phyloP scores from a whole-genome alignment of 768 basidiomycete species.

The Serendipita sp. region DNA sequence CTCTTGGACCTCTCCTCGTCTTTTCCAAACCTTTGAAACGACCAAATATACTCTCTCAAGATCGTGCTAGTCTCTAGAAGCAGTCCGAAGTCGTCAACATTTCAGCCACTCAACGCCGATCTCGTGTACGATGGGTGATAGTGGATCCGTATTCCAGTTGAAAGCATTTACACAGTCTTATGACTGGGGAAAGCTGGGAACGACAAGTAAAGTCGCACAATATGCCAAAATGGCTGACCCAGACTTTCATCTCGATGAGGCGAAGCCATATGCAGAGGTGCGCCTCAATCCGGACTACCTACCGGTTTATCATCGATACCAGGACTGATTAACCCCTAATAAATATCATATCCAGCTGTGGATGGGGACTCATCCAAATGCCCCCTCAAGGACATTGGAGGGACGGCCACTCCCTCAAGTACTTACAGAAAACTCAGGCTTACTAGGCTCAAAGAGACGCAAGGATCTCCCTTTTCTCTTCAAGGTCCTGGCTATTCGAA shows the following conservation, averaged over 20 bases:
- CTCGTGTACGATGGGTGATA: neutral
- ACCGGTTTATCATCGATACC: neutral
- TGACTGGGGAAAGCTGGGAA: conserved; percentile 87
- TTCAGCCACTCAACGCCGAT: neutral
- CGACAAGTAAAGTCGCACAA: conserved; percentile 72
- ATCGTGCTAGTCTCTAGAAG: too few species aligned
- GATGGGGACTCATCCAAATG: conserved; percentile 93
- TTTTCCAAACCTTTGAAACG: too few species aligned
- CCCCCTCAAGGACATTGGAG: conserved; percentile 36
- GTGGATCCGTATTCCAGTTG: conserved; percentile 51
- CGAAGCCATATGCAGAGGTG: conserved; percentile 85
- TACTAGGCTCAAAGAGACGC: conserved; percentile 41
- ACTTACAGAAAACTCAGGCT: conserved; percentile 46
- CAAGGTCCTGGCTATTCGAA: conserved; percentile 64
- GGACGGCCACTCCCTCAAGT: conserved; percentile 35
- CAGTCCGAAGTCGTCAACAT: too few species aligned
- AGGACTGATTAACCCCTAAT: conserved; percentile 5
- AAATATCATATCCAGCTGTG: conserved; percentile 45
- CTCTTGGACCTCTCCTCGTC: too few species aligned
- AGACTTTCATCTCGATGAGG: conserved; percentile 50
- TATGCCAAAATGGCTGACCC: conserved; percentile 47
- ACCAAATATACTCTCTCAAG: too few species aligned
- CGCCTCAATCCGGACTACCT: conserved; percentile 11
- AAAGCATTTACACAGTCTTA: conserved; percentile 74
- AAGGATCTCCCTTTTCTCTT: conserved; percentile 82